phyloP scores from a whole-genome alignment of 305 asterid genomes.

The Solanum hybrid region DNA sequence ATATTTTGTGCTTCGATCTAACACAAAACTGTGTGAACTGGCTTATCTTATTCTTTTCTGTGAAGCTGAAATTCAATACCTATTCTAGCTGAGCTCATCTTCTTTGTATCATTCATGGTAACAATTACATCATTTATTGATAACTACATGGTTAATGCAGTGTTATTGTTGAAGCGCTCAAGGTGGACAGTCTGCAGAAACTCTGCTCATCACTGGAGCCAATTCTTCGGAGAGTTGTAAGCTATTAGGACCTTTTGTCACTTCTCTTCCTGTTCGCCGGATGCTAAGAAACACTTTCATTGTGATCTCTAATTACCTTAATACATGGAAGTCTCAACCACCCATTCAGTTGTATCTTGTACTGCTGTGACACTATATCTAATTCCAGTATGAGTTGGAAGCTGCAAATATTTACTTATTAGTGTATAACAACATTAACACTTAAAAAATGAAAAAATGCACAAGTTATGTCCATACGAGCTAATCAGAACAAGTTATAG shows the following conservation, averaged over 20 bases:
- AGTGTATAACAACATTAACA: not conserved
- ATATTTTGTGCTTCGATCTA: not conserved
- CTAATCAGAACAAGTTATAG: not conserved
- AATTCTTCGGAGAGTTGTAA: slow-evolving; percentile 74
- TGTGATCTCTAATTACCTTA: not conserved
- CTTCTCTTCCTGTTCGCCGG: not conserved
- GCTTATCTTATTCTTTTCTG: not conserved
- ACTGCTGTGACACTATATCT: not conserved
- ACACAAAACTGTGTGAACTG: not conserved
- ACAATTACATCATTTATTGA: slow-evolving; percentile 1
- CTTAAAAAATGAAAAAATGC: not conserved
- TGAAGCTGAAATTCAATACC: not conserved
- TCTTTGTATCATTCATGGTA: not conserved
- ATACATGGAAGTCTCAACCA: not conserved
- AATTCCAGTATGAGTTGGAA: not conserved
- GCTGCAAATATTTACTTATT: not conserved
- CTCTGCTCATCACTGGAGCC: slow-evolving; percentile 77
- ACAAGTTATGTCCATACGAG: not conserved
- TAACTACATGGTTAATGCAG: slow-evolving; percentile 35
- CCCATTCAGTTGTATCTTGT: not conserved
- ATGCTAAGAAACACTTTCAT: not conserved
- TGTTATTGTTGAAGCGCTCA: slow-evolving; percentile 68
- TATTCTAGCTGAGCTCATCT: not conserved
- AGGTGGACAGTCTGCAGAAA: slow-evolving; percentile 70
- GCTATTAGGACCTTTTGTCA: slow-evolving; percentile 11